Base-by-base conservation (phyloP, 768 basidiomycete genomes). In the Lepiota venenata region DNA sequence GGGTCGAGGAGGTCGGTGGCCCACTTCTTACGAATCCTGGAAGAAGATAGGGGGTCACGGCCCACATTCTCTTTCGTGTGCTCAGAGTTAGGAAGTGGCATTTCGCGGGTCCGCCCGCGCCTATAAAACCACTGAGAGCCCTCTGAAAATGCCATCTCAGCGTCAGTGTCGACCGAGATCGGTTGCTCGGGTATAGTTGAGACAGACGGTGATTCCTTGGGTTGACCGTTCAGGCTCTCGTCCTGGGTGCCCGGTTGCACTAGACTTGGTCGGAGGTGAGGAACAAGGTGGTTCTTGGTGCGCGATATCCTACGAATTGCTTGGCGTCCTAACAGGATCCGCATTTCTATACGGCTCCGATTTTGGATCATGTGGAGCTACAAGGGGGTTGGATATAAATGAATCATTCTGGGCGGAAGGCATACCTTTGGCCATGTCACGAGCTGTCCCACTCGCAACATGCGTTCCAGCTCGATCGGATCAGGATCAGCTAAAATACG, bases 401-500 rank as follows among this genome's bases (percentile, higher is more conserved):
- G 1, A 32, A 32, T 2, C 10, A 7, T 39, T 47, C 35, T 8
- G 16, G 43, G 32, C 18, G 10, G 21, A 10, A 38, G 21, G 47
- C 73, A 54, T 59, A 96, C 91, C 75, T 96, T 98, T 0, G 97
- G 96, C 93, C 93, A 99, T n/a, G 97, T 91, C 25, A 93, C 96
- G 9, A 82, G 66, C 70, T 97, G 79, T 10, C 97, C 97, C 0
- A 93, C 89, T 51, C 75, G 74, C 56, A 97, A 81, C 92, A 98
- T 93, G 57, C 93, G 75, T 56, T 81, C 84, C 50, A 99, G 75
- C 66, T 98, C 92, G 7, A 71, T 63, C 6, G 80, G 80, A 67
- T 91, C 83, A 0, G 94, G 94, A 67, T 97, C 94, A 25, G 84
- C 90, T 41, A 98, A 70, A 43, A 98, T 80, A 38, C 76, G 81